Evolutionary conservation across 2,329 filamentous ascomycete species (phyloP), one percentile per base, ranked within the genome.

Genomic region (Onygenales sp.): DNA sequence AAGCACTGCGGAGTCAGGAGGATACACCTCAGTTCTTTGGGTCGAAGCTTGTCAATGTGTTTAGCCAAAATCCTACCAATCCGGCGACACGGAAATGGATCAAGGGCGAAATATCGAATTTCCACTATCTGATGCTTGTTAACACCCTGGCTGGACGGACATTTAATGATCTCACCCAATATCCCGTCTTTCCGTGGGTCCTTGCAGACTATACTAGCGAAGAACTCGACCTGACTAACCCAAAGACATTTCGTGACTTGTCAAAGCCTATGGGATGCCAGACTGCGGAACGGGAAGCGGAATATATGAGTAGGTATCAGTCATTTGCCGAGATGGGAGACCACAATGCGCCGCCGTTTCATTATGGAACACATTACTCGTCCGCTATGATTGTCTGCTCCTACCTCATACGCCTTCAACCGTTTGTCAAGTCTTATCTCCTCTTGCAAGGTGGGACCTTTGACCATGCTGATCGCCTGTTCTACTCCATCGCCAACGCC

Each of bases 351-450:
- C 85, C 87, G 0, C 87, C 93, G 0, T 98, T 96, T 67, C 93
- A 98, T 66, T 98, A 97, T 61, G 93, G 93, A 14, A 98, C 94
- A 0, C 94, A 98, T 67, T 98, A 98, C 69, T 97, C 93, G 1
- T 97, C 93, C 2, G 93, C 93, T 7, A 98, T 97, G 93, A 96
- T 95, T 55, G 93, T 98, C 6, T 90, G 90, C 10, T 96, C 91
- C 0, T 98, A 96, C 64, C 79, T 98, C 42, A 96, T 98, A 63
- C 86, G 93, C 14, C 78, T 98, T 13, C 92, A 95, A 50, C 93
- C 93, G 0, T 98, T 97, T 66, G 92, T 96, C 27, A 89, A 97
- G 61, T 95, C 93, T 0, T 97, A 95, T 65, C 82, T 97, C 17
- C 76, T 97, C 7, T 80, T 98, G 1, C 93, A 98, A 69, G 93